phyloP scores from a whole-genome alignment of 2,329 filamentous ascomycete species.

The Botrytis aclada region DNA sequence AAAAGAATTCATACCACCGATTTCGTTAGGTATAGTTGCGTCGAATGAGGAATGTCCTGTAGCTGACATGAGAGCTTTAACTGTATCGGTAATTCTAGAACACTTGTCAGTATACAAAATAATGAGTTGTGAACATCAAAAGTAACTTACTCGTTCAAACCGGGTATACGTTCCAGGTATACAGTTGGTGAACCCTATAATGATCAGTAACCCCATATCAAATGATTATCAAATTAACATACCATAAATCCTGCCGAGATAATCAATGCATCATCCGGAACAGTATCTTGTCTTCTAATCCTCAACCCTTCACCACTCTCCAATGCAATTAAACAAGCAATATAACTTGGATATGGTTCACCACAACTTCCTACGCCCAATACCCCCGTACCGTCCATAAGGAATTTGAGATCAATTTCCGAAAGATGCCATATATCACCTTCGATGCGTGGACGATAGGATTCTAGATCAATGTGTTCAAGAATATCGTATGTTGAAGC shows the following conservation, averaged over 20 bases:
- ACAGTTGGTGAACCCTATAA: conserved; percentile 34
- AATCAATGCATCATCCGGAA: conserved; percentile 33
- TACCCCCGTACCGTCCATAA: conserved; percentile 58
- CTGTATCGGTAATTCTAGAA: conserved; percentile 32
- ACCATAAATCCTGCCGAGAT: conserved; percentile 36
- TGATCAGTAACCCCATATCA: background rate
- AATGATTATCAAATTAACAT: background rate
- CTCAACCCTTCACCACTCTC: conserved; percentile 29
- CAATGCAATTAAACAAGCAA: conserved; percentile 41
- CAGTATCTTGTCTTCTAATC: conserved; percentile 33
- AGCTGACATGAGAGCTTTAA: conserved; percentile 30
- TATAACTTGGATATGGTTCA: conserved; percentile 44
- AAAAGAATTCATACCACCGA: conserved; percentile 60
- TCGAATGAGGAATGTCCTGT: conserved; percentile 36
- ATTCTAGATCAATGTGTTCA: conserved; percentile 28
- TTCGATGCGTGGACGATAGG: conserved; percentile 46
- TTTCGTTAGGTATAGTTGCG: conserved; percentile 61
- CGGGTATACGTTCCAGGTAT: conserved; percentile 36
- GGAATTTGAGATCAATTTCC: conserved; percentile 56
- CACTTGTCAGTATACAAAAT: background rate
- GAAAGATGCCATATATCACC: conserved; percentile 55
- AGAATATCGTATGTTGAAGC: conserved; percentile 30
- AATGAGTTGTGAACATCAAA: background rate
- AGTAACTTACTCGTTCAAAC: conserved; percentile 31
- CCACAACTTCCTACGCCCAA: conserved; percentile 60